phyloP scores from a whole-genome alignment of 352 stramenopile species.

The Peronospora tabacina region DNA sequence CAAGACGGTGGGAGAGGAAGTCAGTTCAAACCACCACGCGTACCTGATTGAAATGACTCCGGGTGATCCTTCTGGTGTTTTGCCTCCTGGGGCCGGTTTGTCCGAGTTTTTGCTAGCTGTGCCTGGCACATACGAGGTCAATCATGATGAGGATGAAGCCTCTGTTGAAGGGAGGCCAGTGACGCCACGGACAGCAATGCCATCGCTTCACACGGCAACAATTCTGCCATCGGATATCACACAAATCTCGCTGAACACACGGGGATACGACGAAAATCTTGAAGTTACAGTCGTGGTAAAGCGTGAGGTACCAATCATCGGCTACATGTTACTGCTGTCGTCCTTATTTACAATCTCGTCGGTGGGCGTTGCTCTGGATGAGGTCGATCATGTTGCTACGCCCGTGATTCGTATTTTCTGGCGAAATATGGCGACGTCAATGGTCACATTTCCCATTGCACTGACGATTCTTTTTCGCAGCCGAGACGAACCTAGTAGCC shows the following conservation, averaged over 20 bases:
- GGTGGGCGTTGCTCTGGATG: slow-evolving; percentile 67
- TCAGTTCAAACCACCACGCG: slow-evolving; percentile 46
- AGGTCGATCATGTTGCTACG: slow-evolving; percentile 42
- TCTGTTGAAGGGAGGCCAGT: slow-evolving; percentile 17
- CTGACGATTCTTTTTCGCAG: slow-evolving; percentile 34
- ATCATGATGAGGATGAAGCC: slow-evolving; percentile 29
- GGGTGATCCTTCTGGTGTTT: slow-evolving; percentile 34
- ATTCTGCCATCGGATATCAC: slow-evolving; percentile 65
- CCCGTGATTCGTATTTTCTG: slow-evolving; percentile 85
- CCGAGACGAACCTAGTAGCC: slow-evolving; percentile 20
- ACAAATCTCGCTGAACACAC: slow-evolving; percentile 63
- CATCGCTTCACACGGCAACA: slow-evolving; percentile 30
- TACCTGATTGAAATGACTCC: slow-evolving; percentile 75
- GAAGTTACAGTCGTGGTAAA: slow-evolving; percentile 68
- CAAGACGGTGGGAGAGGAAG: slow-evolving; percentile 38
- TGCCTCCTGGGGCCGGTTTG: slow-evolving; percentile 27
- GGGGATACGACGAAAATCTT: slow-evolving; percentile 57
- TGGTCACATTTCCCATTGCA: slow-evolving; percentile 47
- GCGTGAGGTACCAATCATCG: slow-evolving; percentile 56
- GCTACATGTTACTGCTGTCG: slow-evolving; percentile 55
- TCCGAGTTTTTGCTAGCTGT: slow-evolving; percentile 71
- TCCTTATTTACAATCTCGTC: slow-evolving; percentile 72
- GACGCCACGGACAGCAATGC: slow-evolving; percentile 24
- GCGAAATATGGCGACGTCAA: slow-evolving; percentile 61
- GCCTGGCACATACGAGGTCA: slow-evolving; percentile 34